A percentile compares a stretch with the other conserved stretches of the same genome.
phyloP scores from a whole-genome alignment of 2,329 filamentous ascomycete genomes.

The Aspergillus thermomutatus region DNA sequence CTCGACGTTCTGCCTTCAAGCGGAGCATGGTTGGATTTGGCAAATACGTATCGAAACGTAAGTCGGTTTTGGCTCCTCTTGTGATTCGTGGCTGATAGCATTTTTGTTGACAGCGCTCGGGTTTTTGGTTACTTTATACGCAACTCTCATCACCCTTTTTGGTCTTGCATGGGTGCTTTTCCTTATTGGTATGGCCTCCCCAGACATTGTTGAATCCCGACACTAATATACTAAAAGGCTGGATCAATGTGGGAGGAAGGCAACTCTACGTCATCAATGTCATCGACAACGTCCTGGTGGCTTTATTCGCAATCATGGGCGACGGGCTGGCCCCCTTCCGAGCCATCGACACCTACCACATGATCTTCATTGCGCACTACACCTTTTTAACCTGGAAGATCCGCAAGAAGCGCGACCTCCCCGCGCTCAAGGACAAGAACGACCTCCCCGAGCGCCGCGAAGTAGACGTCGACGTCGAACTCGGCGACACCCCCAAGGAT shows the following conservation, averaged over 20 bases:
- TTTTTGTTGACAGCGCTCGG: slow-evolving; percentile 57
- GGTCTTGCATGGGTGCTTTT: slow-evolving; percentile 89
- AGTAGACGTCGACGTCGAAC: slow-evolving; percentile 43
- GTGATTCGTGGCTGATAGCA: neutral
- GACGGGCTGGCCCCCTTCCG: slow-evolving; percentile 72
- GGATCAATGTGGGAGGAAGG: slow-evolving; percentile 75
- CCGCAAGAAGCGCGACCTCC: slow-evolving; percentile 60
- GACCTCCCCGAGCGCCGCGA: slow-evolving; percentile 56
- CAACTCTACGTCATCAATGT: slow-evolving; percentile 68
- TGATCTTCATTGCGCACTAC: slow-evolving; percentile 77
- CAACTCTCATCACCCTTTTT: slow-evolving; percentile 76
- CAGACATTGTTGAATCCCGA: neutral
- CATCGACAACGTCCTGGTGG: slow-evolving; percentile 69
- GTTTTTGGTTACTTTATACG: slow-evolving; percentile 80
- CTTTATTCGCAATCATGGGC: slow-evolving; percentile 67
- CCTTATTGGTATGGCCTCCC: slow-evolving; percentile 60
- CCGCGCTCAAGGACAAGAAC: slow-evolving; percentile 64
- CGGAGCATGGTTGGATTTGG: slow-evolving; percentile 75
- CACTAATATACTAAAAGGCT: slow-evolving; percentile 44
- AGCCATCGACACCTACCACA: slow-evolving; percentile 79
- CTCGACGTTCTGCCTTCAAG: slow-evolving; percentile 74
- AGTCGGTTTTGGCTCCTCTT: slow-evolving; percentile 26
- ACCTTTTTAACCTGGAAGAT: slow-evolving; percentile 63
- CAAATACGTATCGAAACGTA: slow-evolving; percentile 70
- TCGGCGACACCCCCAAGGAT: slow-evolving; percentile 39